phyloP scores from a whole-genome alignment of 2,329 filamentous ascomycete species.

The Penicillium brevicompactum region DNA sequence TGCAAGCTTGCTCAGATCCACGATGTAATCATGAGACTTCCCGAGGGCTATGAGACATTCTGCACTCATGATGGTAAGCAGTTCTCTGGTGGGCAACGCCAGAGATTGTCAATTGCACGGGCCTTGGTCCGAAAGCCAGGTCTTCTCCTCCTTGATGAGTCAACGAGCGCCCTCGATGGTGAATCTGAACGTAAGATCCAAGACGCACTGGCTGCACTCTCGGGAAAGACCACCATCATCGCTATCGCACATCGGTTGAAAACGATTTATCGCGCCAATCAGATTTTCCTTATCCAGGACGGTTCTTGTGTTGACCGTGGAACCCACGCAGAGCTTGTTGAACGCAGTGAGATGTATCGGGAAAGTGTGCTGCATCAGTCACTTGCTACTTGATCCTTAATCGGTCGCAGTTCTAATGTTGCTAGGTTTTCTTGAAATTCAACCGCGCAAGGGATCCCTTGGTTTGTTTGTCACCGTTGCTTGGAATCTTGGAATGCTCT shows the following conservation, averaged over 20 bases:
- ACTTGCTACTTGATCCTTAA: neutral
- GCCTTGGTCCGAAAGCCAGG: conserved; percentile 57
- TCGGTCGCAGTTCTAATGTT: no score
- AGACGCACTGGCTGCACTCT: conserved; percentile 36
- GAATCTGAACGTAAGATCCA: conserved; percentile 54
- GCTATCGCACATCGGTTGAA: conserved; percentile 45
- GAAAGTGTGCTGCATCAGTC: conserved; percentile 54
- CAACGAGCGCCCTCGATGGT: conserved; percentile 60
- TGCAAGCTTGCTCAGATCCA: conserved; percentile 71
- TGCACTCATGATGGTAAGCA: conserved; percentile 58
- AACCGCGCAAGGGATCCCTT: no score
- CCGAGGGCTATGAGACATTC: conserved; percentile 66
- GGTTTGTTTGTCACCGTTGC: no score
- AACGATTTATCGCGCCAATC: conserved; percentile 64
- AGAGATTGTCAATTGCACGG: conserved; percentile 60
- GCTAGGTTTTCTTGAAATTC: no score
- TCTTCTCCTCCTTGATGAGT: conserved; percentile 61
- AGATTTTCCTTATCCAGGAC: conserved; percentile 68
- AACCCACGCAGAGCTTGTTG: conserved; percentile 51
- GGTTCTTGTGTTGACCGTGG: conserved; percentile 53
- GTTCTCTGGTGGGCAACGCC: conserved; percentile 60
- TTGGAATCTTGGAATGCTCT: no score
- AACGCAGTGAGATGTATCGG: conserved; percentile 53
- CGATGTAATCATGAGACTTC: conserved; percentile 64
- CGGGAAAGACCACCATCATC: conserved; percentile 37